Base-by-base conservation (phyloP, 352 stramenopile species). In the Elongisporangium senticosum region DNA sequence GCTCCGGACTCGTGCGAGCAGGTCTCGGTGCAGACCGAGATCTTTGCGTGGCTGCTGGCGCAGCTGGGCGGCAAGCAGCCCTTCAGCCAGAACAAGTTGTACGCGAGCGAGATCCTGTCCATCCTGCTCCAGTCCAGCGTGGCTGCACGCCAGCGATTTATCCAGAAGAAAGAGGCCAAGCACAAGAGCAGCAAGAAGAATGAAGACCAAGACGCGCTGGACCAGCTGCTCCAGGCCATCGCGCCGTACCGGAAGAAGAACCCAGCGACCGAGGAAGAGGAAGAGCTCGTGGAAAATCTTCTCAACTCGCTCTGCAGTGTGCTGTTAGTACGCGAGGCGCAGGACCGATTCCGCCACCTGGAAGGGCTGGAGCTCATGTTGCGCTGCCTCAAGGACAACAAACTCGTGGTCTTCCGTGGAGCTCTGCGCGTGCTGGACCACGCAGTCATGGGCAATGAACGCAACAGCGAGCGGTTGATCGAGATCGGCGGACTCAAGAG, bases 341-440 rank as follows among this genome's bases (percentile, higher is more conserved):
- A 90, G 59, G 62, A 63, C 37, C 76, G 79, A 10, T 89, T 88
- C 59, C 79, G 81, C 0, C 69, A 62, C 2, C 53, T 90, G 10
- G 88, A 98, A 78, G 95, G 95, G 4, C 73, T 98, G 13, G 92
- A 98, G 69, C 77, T 98, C 20, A 82, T 98, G 65, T 69, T 98
- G 26, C 78, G 92, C 4, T 98, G 87, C 72, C 59, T 98, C 13
- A 87, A 96, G 21, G 90, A 98, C 70, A 79, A 88, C 24, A 83
- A 95, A 26, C 76, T 58, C 20, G 89, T 71, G 63, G 71, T 83
- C 19, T 91, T 86, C 59, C 63, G 56, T 54, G 79, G 70, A 10
- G 79, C 70, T 17, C 63, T 85, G 61, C 81, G 71, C 39, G 75
- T 74, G 7, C 39, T 93, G 33, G 75, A 90, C 53, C 77, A 87